Conservation (phyloP, 1,139 yeast genomes). For the Pichia cactophila region DNA sequence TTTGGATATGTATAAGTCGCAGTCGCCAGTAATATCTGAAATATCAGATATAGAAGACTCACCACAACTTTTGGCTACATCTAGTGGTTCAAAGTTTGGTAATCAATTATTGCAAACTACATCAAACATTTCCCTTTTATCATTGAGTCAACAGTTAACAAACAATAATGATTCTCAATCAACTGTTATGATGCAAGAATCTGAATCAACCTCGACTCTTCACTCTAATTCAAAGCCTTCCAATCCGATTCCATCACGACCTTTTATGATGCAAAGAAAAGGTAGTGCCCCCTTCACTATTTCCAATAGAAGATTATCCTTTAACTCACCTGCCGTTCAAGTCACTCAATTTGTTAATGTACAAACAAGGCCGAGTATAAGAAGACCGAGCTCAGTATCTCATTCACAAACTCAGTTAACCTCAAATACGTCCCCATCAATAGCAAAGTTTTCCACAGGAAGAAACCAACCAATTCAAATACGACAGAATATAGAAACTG, state of each 20-base stretch:
- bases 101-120: slow-evolving; percentile 48
- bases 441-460: not conserved
- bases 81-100: slow-evolving; percentile 44
- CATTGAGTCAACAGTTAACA: slow-evolving; percentile 29
- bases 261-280: slow-evolving; percentile 3
- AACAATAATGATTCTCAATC: slow-evolving; percentile 1
- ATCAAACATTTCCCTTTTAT: slow-evolving; percentile 45
- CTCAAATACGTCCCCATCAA: not conserved
- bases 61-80: slow-evolving; percentile 46
- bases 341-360: slow-evolving; percentile 4
- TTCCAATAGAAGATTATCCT: slow-evolving; percentile 13
- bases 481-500: slow-evolving; percentile 1
- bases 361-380: slow-evolving; percentile 4
- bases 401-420: slow-evolving; percentile 4
- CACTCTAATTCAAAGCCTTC: not conserved
- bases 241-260: slow-evolving; percentile 1
- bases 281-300: slow-evolving; percentile 6
- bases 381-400: slow-evolving; percentile 12
- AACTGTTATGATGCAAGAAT: not conserved
- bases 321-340: slow-evolving; percentile 14
- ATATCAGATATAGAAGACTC: slow-evolving; percentile 34
- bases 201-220: not conserved
- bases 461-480: slow-evolving; percentile 6
- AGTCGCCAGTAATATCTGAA: not conserved
- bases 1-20: not conserved